Conservation (phyloP, 306 rosid genomes). For the Erythrophleum fordii region DNA sequence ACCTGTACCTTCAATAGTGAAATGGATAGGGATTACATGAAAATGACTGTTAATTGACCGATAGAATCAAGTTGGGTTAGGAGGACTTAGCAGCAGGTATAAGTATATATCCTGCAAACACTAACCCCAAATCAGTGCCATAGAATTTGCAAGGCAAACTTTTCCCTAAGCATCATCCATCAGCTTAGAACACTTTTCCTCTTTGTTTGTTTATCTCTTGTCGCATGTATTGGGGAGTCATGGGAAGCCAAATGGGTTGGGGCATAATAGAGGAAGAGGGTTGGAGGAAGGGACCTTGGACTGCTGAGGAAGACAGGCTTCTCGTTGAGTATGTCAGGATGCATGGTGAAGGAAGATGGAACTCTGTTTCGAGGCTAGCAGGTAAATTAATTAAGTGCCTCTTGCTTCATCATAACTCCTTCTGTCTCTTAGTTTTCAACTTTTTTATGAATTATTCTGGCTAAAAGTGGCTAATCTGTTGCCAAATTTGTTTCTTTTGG, state of each 20-base stretch:
- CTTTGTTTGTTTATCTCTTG: neutral
- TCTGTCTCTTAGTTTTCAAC: too few species aligned
- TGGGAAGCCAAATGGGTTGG: slow-evolving; percentile 67
- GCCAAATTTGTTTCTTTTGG: too few species aligned
- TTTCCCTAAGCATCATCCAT: slow-evolving; percentile 7
- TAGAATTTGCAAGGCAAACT: slow-evolving; percentile 38
- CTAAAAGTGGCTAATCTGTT: too few species aligned
- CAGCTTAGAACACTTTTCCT: neutral
- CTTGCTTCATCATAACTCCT: neutral
- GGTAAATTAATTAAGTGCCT: too few species aligned
- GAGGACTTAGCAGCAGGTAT: slow-evolving; percentile 43
- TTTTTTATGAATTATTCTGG: too few species aligned
- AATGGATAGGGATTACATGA: slow-evolving; percentile 54
- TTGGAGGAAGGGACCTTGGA: slow-evolving; percentile 99
- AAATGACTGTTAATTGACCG: slow-evolving; percentile 57
- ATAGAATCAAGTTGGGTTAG: slow-evolving; percentile 39
- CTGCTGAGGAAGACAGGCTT: slow-evolving; percentile 85
- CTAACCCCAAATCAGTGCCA: slow-evolving; percentile 36
- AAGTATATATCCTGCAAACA: slow-evolving; percentile 66
- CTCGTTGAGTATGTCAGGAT: slow-evolving; percentile 77
- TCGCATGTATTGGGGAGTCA: slow-evolving; percentile 63
- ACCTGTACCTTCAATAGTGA: slow-evolving; percentile 41
- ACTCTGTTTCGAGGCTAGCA: slow-evolving; percentile 85
- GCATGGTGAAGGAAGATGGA: slow-evolving; percentile 98
- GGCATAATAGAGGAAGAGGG: slow-evolving; percentile 62